Conservation (phyloP, 768 basidiomycete genomes). For the Mycena chlorophos region DNA sequence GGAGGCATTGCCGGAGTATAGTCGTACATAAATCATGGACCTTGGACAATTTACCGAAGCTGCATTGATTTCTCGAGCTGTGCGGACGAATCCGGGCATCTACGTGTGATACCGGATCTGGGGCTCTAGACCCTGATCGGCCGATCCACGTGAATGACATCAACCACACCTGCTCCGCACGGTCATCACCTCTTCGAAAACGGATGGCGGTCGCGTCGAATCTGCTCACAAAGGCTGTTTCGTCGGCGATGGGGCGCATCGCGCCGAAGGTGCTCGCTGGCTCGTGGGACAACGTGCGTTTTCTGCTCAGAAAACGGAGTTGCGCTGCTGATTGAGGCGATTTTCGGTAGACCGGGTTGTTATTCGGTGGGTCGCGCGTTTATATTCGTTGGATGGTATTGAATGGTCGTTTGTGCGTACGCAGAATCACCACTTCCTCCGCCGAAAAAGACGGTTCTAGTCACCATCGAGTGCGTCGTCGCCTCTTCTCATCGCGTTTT, state of each 20-base stretch:
- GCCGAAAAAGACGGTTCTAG: slow-evolving; percentile 48
- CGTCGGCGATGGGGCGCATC: slow-evolving; percentile 75
- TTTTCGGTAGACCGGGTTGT: slow-evolving; percentile 67
- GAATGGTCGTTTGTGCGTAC: slow-evolving; percentile 6
- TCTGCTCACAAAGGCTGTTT: slow-evolving; percentile 50
- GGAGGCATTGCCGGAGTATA: too few relatives aligned
- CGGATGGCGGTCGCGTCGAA: slow-evolving; percentile 25
- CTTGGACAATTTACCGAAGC: too few relatives aligned
- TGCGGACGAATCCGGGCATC: too few relatives aligned
- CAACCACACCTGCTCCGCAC: too few relatives aligned
- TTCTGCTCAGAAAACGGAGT: slow-evolving; percentile 16
- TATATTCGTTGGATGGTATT: background rate
- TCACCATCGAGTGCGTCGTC: slow-evolving; percentile 68
- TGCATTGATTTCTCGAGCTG: too few relatives aligned
- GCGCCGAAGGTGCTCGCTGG: slow-evolving; percentile 86
- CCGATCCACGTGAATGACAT: too few relatives aligned
- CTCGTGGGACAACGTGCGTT: slow-evolving; percentile 90
- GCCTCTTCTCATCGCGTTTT: slow-evolving; percentile 6
- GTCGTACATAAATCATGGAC: too few relatives aligned
- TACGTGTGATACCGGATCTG: too few relatives aligned
- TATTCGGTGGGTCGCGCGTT: slow-evolving; percentile 54
- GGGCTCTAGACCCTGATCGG: too few relatives aligned
- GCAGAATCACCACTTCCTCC: slow-evolving; percentile 25
- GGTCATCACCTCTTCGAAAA: too few relatives aligned
- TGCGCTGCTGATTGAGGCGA: slow-evolving; percentile 11